Base-by-base conservation (phyloP, 2,329 filamentous ascomycete genomes). In the Colletotrichum sp. region DNA sequence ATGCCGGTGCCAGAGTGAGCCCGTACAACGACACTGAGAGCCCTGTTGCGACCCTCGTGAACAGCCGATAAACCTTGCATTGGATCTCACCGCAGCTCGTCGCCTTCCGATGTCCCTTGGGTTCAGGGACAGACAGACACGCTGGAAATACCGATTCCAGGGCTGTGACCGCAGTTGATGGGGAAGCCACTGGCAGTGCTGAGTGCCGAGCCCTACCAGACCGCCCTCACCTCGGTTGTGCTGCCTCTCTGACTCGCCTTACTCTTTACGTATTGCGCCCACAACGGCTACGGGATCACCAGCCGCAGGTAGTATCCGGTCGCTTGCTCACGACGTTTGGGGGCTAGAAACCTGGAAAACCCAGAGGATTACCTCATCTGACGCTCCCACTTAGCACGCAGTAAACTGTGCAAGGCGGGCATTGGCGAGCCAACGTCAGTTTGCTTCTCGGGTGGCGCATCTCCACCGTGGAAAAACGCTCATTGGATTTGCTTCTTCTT, bases 291-390 rank as follows among this genome's bases (percentile, higher is more conserved):
- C 56, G 10, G 48, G 34, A 65, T 60, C 55, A 36, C 30, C 48
- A 67, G 70, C 70, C 52, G 32, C 27, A 22, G 16, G 15, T 22
- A 25, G 55, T 39, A 39, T 48, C 7, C 13, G 60, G n/a, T 39
- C 18, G 48, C 58, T 62, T 28, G 60, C 56, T 28, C 32, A 32
- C 43, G 43, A 25, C 16, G 22, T 32, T 48, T 34, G n/a, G 55
- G 70, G 55, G 61, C 61, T 25, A 22, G 25, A 68, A 61, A 30
- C 56, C 55, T 52, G 65, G 60, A 69, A 48, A 12, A 6, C 36
- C 43, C 10, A 48, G 10, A 48, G 36, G 56, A 55, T 73, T 73
- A 70, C 70, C 65, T 73, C 70, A 72, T 68, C 55, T 68, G 36
- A 66, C 69, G 28, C 13, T 16, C 28, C 32, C 52, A 39, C 34